Evolutionary conservation across 768 basidiomycete genomes (phyloP).

Genomic region (Cystofilobasidium bisporidii): DNA sequence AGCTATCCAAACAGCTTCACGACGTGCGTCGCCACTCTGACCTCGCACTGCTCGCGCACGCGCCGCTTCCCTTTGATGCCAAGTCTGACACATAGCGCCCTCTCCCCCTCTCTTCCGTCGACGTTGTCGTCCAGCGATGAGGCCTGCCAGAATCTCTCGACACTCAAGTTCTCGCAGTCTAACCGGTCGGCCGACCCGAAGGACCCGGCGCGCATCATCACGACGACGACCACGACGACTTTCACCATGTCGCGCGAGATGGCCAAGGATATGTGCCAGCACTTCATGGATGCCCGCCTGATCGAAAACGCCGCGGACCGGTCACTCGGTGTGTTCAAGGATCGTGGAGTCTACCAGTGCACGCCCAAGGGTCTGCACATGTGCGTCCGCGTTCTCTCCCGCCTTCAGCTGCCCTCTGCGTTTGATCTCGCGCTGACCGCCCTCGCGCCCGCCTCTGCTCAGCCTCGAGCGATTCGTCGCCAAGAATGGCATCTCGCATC

Average conservation of each 20-base stretch:
- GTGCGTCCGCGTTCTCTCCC: slow-evolving; percentile 5
- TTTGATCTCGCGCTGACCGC: not conserved
- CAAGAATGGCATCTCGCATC: slow-evolving; percentile 95
- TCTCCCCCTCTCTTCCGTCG: not conserved
- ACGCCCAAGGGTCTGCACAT: slow-evolving; percentile 98
- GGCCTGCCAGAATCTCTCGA: slow-evolving; percentile 82
- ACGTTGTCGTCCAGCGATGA: slow-evolving; percentile 59
- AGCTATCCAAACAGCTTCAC: slow-evolving; percentile 89
- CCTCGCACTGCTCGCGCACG: not conserved
- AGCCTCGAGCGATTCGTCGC: slow-evolving; percentile 93
- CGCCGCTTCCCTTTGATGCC: slow-evolving; percentile 4
- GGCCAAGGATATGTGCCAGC: slow-evolving; percentile 99
- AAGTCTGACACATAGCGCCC: not conserved
- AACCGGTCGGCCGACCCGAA: slow-evolving; percentile 96
- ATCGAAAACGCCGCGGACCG: slow-evolving; percentile 95
- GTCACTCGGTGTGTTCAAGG: slow-evolving; percentile 82
- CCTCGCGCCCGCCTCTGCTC: not conserved
- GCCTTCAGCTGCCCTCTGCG: not conserved
- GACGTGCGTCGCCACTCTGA: slow-evolving; percentile 54
- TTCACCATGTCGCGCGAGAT: slow-evolving; percentile 99
- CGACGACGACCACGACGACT: slow-evolving; percentile 97
- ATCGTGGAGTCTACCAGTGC: slow-evolving; percentile 87
- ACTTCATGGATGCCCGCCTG: slow-evolving; percentile 97
- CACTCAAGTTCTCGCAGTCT: slow-evolving; percentile 97
- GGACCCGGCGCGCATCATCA: slow-evolving; percentile 94